Percentiles rank a stretch among this genome's conserved stretches.
Evolutionary conservation across 2,329 filamentous ascomycete species (phyloP).

Genomic region (Ascochyta lentis): DNA sequence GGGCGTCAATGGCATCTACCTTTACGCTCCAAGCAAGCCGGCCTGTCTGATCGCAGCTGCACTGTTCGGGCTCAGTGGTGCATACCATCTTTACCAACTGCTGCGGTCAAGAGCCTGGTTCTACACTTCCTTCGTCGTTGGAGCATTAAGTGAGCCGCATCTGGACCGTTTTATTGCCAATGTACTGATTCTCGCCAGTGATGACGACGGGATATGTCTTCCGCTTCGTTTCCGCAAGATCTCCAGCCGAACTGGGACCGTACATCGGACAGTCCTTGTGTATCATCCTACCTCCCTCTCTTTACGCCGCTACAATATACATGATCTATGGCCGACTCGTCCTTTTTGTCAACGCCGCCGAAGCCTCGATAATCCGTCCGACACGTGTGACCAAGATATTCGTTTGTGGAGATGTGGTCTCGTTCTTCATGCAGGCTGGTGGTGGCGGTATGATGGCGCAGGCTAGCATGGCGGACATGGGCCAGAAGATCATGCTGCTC

Average conservation of each 20-base stretch:
- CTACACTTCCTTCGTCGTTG: conserved; percentile 28
- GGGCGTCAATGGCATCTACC: conserved; percentile 23
- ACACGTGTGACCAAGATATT: conserved; percentile 61
- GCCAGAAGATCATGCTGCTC: conserved; percentile 32
- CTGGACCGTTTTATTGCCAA: neutral
- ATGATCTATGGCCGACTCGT: conserved; percentile 53
- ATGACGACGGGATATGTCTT: conserved; percentile 28
- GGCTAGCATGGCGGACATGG: conserved; percentile 19
- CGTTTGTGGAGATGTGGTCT: conserved; percentile 60
- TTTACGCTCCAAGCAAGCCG: conserved; percentile 22
- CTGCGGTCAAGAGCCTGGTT: conserved; percentile 31
- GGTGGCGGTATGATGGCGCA: conserved; percentile 36
- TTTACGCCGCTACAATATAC: conserved; percentile 55
- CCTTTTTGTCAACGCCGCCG: conserved; percentile 47
- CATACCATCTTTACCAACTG: conserved; percentile 27
- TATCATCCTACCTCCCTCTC: conserved; percentile 51
- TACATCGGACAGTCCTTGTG: conserved; percentile 51
- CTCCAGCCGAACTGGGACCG: conserved; percentile 18
- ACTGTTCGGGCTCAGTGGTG: conserved; percentile 26
- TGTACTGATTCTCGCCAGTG: conserved; percentile 20
- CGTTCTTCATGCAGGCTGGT: conserved; percentile 58
- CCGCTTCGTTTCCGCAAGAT: conserved; percentile 27
- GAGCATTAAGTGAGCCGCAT: conserved; percentile 23
- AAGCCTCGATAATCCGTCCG: conserved; percentile 51
- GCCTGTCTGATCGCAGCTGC: conserved; percentile 19